Percentiles rank a stretch among this genome's conserved stretches.
These are phyloP conservation scores for Leccinum boreale DNA, from an alignment of 768 basidiomycete species.

Conservation along the genomic window DNA sequence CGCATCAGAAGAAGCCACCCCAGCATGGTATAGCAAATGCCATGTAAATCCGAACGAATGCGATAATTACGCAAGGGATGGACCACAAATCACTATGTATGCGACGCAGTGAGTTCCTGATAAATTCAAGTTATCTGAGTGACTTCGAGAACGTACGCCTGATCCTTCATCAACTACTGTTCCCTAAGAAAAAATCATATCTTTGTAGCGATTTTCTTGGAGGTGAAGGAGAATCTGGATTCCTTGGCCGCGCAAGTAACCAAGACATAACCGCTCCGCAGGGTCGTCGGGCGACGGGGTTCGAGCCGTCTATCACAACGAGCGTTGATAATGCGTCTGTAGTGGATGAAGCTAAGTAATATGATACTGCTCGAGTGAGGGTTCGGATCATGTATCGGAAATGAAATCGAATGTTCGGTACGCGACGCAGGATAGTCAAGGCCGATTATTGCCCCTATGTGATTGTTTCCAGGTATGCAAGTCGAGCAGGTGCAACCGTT, in stretches of 20 bases:
- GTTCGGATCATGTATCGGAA: neutral
- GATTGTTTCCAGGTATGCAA: neutral
- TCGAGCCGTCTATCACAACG: slow-evolving; percentile 34
- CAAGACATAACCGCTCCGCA: slow-evolving; percentile 34
- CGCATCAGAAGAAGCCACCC: no score
- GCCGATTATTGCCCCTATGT: neutral
- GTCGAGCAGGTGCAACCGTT: neutral
- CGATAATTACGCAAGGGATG: neutral
- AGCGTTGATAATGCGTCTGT: slow-evolving; percentile 13
- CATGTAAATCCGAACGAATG: neutral
- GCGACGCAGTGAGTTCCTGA: neutral
- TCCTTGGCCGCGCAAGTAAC: slow-evolving; percentile 38
- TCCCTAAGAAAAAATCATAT: neutral
- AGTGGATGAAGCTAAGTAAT: slow-evolving; percentile 26
- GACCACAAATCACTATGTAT: neutral
- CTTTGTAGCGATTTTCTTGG: slow-evolving; percentile 47
- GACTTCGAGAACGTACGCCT: neutral
- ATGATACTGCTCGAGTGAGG: slow-evolving; percentile 19
- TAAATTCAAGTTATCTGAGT: neutral
- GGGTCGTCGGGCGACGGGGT: slow-evolving; percentile 41
- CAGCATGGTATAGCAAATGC: neutral
- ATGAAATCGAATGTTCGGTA: neutral
- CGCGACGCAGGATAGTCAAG: neutral
- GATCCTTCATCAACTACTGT: neutral
- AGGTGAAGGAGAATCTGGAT: slow-evolving; percentile 47